Evolutionary conservation across 768 basidiomycete species (phyloP), one percentile per base, ranked within the genome.

Genomic region (Rossbeevera mucosa): DNA sequence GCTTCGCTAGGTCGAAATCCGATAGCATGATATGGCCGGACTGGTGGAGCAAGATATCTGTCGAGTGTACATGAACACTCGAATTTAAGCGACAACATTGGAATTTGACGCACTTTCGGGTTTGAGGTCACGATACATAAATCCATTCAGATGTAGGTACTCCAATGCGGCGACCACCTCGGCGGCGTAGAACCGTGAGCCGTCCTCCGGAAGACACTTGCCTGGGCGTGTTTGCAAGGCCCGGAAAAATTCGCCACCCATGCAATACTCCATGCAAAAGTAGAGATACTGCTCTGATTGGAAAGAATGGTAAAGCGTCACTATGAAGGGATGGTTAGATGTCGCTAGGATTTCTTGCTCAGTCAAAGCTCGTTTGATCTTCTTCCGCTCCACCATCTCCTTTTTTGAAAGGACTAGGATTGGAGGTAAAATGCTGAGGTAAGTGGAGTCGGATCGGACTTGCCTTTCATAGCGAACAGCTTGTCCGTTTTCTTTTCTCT

Each of bases 371-470:
- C 96, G 85, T 71, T 99, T 99, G 76, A 99, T 95, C 79, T 99
- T 99, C 76, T 95, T 96, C 63, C 96, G 85, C 74, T 95, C 93
- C 70, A 99, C 94, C 95, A 99, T 98, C 77, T 99, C 96, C 77
- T 89, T 91, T 77, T 98, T 98, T 47, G 94, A 96, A 42, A 99
- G 77, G 21, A 99, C 96, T 95, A 70, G 64, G 66, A 71, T 66
- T 68, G 72, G 3, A 52, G 29, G 52, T 59, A 24, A 60, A 53
- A 46, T 33, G 49, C 46, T 45, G 47, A 24, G 7, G 51, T 50
- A 33, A 11, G 47, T 20, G 44, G 45, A 31, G 38, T 40, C 45
- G 44, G 41, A 57, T 30, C 14, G 51, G 38, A 69, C 80, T 65
- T 76, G 93, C 94, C 94, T 84, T 99, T 99, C 96, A 99, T 99